Base-by-base conservation (phyloP, 441 rosid genomes). In the Raphanus hybrid region DNA sequence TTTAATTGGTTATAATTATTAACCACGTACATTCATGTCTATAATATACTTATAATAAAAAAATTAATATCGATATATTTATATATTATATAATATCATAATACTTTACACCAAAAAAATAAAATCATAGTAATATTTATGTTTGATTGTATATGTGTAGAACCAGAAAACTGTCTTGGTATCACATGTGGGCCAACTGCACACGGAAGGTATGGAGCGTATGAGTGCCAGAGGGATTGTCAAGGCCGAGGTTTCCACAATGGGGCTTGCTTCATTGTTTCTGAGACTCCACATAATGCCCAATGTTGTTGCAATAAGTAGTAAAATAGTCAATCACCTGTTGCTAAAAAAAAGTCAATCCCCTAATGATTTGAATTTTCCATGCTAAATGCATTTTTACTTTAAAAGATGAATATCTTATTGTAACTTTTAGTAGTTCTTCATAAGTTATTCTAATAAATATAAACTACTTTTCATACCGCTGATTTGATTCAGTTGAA, bases 251-350 rank as follows among this genome's bases (percentile, higher is more conserved):
- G 54, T 12, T 45, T 45, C 54, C 2, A 12, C 5, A 12, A 4
- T 45, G 54, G 54, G 54, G 54, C 54, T 45, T 45, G 54, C 54
- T 45, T 4, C n/a, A 45, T 45, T 45, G n/a, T 45, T 45, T 45
- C 54, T 23, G 26, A 23, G 26, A 23, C 26, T 45, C 7, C 18
- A 50, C 55, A 50, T 50, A n/a, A 50, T 14, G 14, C 55, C 14
- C 55, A 50, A 50, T 50, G 55, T 50, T 50, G 55, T 50, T 50
- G 55, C 55, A 50, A 50, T 50, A 50, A 50, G 55, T 50, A 18
- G 14, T n/a, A 50, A 50, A 4, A 50, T 50, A 50, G 55, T n/a
- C 55, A 50, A 50, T 50, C 18, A 7, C 54, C 18, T n/a, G 26
- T 23, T 23, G 26, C 26, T 23, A 23, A 23, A 50, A 23, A 23